Evolutionary conservation across 441 rosid genomes (phyloP), one percentile per base, ranked within the genome.

Genomic region (Eruca vesicaria): DNA sequence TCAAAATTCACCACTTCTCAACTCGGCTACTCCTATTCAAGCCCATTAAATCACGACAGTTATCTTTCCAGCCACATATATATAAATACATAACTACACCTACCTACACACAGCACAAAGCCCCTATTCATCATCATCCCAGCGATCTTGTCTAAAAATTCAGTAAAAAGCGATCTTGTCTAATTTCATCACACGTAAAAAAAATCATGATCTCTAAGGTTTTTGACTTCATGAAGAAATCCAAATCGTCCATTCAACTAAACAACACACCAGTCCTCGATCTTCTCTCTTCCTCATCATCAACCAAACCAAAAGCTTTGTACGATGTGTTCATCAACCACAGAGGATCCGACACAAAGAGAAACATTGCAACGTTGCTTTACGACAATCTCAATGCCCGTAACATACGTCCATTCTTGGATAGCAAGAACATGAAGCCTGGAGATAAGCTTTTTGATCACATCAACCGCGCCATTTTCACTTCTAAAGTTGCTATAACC

Each of bases 241-340:
- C 80, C n/a, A 57, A 71, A 59, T 31, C 45, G 45, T 38, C 56
- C 35, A 28, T 71, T 33, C 67, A 71, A 12, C 68, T 64, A 26
- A 71, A 66, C 72, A 65, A 65, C 35, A 65, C 28, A 28, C 3
- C 1, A 3, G 14, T 71, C n/a, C 68, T 66, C 0, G 57, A 77
- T 66, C 57, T 77, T 71, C 76, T 71, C 48, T 50, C 77, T 36
- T 36, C 77, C 0, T 52, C 80, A 19, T 10, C 77, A 66, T 20
- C 77, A 10, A 21, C 56, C 55, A n/a, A n/a, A n/a, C 74, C 78
- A 1, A 69, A 83, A 52, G 75, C 72, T 48, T 41, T 79, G 0
- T 83, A 79, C 18, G 90, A 92, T 29, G 93, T 92, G 58, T 89
- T 92, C 89, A 87, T 92, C 20, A 92, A 92, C 69, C 97, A 89